Base-by-base conservation (phyloP, 2,329 filamentous ascomycete genomes). In the Fusarium domesticum region DNA sequence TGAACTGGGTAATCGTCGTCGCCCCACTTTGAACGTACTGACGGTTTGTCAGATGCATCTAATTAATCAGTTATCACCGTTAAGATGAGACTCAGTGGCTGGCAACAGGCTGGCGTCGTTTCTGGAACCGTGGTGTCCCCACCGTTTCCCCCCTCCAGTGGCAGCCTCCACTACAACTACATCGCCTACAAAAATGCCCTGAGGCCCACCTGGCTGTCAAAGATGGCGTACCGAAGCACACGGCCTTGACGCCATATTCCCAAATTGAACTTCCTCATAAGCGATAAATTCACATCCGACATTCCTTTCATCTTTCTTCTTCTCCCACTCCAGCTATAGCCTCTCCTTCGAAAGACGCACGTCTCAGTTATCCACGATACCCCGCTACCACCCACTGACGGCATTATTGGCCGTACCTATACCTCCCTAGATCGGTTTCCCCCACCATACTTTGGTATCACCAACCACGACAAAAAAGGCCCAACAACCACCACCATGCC, bases 401-500 rank as follows among this genome's bases (percentile, higher is more conserved):
- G 37, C 37, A 30, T 19, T 35, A 33, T 15, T 14, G 8, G 14
- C 14, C 14, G 23, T 28, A 8, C n/a, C n/a, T n/a, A n/a, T n/a
- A n/a, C n/a, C n/a, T n/a, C n/a, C n/a, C n/a, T n/a, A n/a, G n/a
- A n/a, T 16, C 30, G 37, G 30, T 37, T 45, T 30, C 42, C 50
- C 42, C 47, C 48, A 40, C 50, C 46, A 50, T 35, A 34, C 11
- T 43, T 30, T 41, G 45, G 49, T 45, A 54, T 49, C 46, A 51
- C 51, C 45, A 43, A 38, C 38, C 17, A n/a, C n/a, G n/a, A 31
- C 43, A 36, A 23, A 35, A 15, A 43, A 18, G 37, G 25, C 42
- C 31, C 50, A 45, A 37, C 31, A 37, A 28, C 32, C 44, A 19
- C 39, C 39, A 23, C 32, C 50, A 77, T 77, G 74, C 62, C 73